A percentile compares a stretch with the other conserved stretches of the same genome.
Evolutionary conservation across 2,329 filamentous ascomycete genomes (phyloP).

Genomic region (Aspergillus ruber): DNA sequence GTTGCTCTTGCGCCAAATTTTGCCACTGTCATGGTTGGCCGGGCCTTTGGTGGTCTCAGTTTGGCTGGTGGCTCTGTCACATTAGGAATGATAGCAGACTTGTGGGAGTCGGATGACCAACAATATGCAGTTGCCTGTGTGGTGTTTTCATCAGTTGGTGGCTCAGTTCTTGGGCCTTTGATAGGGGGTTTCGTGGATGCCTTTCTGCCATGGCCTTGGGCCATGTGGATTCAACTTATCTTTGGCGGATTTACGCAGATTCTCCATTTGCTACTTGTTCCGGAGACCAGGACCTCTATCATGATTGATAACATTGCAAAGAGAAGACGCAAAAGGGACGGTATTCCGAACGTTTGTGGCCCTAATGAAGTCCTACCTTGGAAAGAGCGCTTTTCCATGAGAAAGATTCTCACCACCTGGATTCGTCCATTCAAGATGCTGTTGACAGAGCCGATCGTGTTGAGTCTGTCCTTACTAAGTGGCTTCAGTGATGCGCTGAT

Average conservation of each 20-base stretch:
- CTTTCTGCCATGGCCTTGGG: slow-evolving; percentile 62
- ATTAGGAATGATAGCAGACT: slow-evolving; percentile 43
- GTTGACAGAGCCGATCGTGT: too few relatives aligned
- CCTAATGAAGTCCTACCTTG: too few relatives aligned
- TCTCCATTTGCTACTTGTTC: slow-evolving; percentile 60
- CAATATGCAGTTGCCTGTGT: slow-evolving; percentile 66
- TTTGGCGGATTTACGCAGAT: slow-evolving; percentile 61
- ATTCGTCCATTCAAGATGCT: too few relatives aligned
- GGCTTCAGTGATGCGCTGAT: too few relatives aligned
- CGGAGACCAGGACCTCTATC: slow-evolving; percentile 66
- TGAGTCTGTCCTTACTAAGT: too few relatives aligned
- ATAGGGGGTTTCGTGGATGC: slow-evolving; percentile 67
- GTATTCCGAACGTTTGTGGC: too few relatives aligned
- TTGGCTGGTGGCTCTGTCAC: slow-evolving; percentile 60
- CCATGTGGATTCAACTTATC: slow-evolving; percentile 74
- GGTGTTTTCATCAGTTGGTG: slow-evolving; percentile 70
- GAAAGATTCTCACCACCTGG: too few relatives aligned
- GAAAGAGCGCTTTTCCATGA: too few relatives aligned
- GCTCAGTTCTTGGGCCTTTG: slow-evolving; percentile 65
- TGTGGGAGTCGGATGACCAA: slow-evolving; percentile 61
- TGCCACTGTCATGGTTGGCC: slow-evolving; percentile 58
- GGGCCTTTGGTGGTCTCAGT: slow-evolving; percentile 58
- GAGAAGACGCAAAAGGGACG: slow-evolving; percentile 29
- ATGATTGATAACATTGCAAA: slow-evolving; percentile 71
- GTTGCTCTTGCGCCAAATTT: slow-evolving; percentile 66